Base-by-base conservation (phyloP, 1,284 basidiomycete genomes). In the Caloboletus inedulis region DNA sequence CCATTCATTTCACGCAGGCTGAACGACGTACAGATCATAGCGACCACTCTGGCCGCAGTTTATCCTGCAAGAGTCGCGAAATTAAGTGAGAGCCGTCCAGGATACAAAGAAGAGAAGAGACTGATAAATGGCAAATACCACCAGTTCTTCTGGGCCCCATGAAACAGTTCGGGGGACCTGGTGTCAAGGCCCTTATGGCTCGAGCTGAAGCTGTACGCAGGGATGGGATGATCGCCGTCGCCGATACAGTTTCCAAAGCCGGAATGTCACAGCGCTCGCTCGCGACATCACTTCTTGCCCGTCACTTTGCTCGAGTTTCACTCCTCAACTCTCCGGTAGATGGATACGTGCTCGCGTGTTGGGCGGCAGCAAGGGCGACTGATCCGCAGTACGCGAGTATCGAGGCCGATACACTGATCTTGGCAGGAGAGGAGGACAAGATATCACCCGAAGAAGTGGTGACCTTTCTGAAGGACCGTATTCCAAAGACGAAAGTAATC, bases 151-250 rank as follows among this genome's bases (percentile, higher is more conserved):
- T 47, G 6, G 52, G 29, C 3, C 27, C 45, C 18, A 3, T 40
- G 1, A 51, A 49, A 30, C 36, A 47, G 23, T 39, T 46, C 5
- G 29, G 18, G 10, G 34, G 45, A 47, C 8, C 16, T 2, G 23
- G 39, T 8, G 21, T 37, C 14, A 36, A 35, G 4, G 19, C 10
- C 4, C 29, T 51, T 21, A 18, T 10, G 12, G 51, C 25, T 23
- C 33, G 41, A 21, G 55, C 45, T 19, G 51, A 55, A 30, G 41
- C 19, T 8, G 44, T 45, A 21, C 18, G 27, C 37, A 47, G 31
- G 27, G 44, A 41, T 31, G 47, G 47, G 43, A 48, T 59, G 48
- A 43, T 57, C 34, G 47, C 41, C 10, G 19, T 57, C 27, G 37
- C 40, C 4, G 43, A 48, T n/a, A 16, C 46, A 9, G 16, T 49